Percentiles rank a stretch among this genome's conserved stretches.
These are phyloP conservation scores for Guyanaporus albipodus DNA, from an alignment of 768 basidiomycete species.

Conservation along the genomic window DNA sequence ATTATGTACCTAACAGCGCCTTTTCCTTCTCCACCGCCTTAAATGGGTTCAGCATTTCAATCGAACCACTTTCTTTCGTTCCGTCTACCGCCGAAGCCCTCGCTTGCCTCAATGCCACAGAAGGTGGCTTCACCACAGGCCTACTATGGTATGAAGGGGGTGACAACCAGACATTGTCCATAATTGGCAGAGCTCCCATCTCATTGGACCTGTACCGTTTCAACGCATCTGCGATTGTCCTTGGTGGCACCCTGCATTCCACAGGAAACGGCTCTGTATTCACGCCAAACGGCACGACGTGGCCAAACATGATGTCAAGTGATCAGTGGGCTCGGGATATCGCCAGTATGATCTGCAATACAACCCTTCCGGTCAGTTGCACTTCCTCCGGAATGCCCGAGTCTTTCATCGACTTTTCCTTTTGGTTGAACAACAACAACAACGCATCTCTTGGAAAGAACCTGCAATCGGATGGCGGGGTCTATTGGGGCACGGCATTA, in stretches of 20 bases:
- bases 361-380: background rate
- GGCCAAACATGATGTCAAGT: constrained; percentile 6
- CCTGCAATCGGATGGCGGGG: background rate
- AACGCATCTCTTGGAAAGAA: accelerated
- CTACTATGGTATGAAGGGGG: constrained; percentile 5
- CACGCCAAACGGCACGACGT: constrained; percentile 12
- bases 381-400: accelerated
- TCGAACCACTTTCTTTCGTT: constrained; percentile 7
- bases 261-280: constrained; percentile 7
- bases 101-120: background rate
- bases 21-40: constrained; percentile 1
- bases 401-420: constrained; percentile 8
- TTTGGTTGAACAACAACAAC: background rate
- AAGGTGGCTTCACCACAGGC: accelerated
- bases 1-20: background rate
- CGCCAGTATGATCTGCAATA: constrained; percentile 10
- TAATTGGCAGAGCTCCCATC: background rate
- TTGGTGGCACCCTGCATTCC: constrained; percentile 8
- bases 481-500: constrained; percentile 3
- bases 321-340: constrained; percentile 19
- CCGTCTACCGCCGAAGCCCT: constrained; percentile 11
- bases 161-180: constrained; percentile 10
- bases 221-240: constrained; percentile 7
- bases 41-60: constrained; percentile 15
- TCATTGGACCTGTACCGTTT: background rate